Evolutionary conservation across 2,329 filamentous ascomycete species (phyloP), one percentile per base, ranked within the genome.

Genomic region (Sporothrix humicola): DNA sequence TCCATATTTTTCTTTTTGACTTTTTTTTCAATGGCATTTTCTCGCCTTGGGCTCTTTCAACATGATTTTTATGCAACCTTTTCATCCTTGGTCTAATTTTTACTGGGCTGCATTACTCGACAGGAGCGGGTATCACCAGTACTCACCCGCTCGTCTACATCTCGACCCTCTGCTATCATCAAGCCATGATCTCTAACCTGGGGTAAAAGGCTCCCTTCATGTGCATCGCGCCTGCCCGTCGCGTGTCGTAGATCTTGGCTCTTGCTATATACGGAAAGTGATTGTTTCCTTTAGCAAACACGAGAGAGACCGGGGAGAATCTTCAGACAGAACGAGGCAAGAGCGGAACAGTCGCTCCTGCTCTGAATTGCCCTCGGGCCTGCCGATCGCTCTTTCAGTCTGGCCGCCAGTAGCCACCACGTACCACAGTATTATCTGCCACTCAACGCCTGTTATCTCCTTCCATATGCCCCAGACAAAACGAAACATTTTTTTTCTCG

Each of bases 341-440:
- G 37, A 65, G 61, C 61, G 61, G 61, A 48, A 48, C 42, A 15
- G 17, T 48, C 42, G 1, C 61, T 65, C 61, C 42, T 65, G 42
- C 8, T 63, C 20, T 15, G 42, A 26, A 15, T 63, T 69, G 66
- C 31, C 31, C 50, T 69, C 66, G 66, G 66, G n/a, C 44, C 23
- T 52, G 66, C 66, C 50, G 66, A 69, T 69, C 66, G n/a, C 46
- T 56, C 26, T 44, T 69, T 12, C 66, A 69, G 48, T 50, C 44
- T 50, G 42, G 63, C 44, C 48, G 3, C 9, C 15, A 54, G 23
- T 42, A 23, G 26, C 20, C 56, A 13, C 15, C 66, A 63, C 37
- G 31, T 37, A 44, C 42, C 42, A 23, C 20, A n/a, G 37, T 10
- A 26, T 2, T 8, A 26, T 8, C 42, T 42, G 61, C 20, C 61